Evolutionary conservation across 352 stramenopile genomes (phyloP), one percentile per base, ranked within the genome.

Genomic region (Phytophthora tubulina): DNA sequence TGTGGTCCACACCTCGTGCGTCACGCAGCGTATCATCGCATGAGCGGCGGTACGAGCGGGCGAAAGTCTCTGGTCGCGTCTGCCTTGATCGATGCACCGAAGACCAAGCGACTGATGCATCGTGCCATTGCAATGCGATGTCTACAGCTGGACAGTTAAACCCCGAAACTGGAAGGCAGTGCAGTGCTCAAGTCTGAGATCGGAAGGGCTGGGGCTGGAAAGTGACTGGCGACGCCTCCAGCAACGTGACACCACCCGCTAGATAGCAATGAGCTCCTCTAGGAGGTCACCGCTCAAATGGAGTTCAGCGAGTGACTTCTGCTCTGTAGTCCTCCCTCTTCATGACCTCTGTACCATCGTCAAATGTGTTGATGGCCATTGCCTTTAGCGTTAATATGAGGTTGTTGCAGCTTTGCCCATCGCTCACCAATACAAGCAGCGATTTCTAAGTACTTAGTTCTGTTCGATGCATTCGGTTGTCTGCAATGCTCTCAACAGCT

Each of bases 31-130:
- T 63, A 33, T 63, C 42, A 63, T 45, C 55, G 41, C 42, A 41
- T 3, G 13, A n/a, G 46, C 36, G 36, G 17, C 39, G 62, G 5
- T 44, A 62, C 53, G 46, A 64, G 11, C 36, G 11, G 35, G 44
- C 63, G 63, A 70, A 71, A 64, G 63, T 71, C 30, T 65, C 63
- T 33, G 21, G 44, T 56, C 63, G 63, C 53, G 31, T 57, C 53
- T 69, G 45, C 13, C 36, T 59, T 17, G 35, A 21, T 46, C 35
- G 50, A 41, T 69, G 32, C 27, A 50, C 17, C 54, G 54, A 45
- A 65, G 45, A 59, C 63, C 30, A 63, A 55, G 14, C 32, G 44
- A 38, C 33, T 27, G 45, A 46, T 49, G 32, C 45, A 56, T 56
- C 57, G 33, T 64, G 56, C 56, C 42, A 52, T 53, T 52, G 56